These are phyloP conservation scores for Pinus taeda DNA, from an alignment of 75 land plant genomes.

Conservation along the genomic window DNA sequence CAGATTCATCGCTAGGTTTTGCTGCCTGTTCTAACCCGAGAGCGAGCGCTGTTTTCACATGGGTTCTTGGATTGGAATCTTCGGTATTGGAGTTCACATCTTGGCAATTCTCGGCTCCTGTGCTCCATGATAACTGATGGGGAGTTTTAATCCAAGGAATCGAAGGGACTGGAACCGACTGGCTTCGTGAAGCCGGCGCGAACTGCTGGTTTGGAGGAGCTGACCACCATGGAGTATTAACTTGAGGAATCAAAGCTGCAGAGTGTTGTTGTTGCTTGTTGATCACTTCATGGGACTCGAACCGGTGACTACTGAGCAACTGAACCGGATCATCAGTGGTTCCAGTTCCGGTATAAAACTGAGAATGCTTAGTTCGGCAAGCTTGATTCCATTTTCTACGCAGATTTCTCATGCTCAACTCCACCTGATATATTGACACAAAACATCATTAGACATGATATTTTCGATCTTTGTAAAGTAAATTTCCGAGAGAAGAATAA, in stretches of 20 bases:
- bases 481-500: not conserved
- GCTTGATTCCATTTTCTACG: conserved; percentile 50
- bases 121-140: conserved; percentile 7
- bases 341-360: no score
- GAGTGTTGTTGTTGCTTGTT: no score
- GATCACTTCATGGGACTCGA: not conserved
- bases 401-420: conserved; percentile 20
- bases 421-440: conserved; percentile 16
- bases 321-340: not conserved
- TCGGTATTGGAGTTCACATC: not conserved
- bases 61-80: conserved; percentile 2
- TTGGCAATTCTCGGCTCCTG: not conserved
- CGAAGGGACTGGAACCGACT: no score
- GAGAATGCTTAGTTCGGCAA: conserved; percentile 21
- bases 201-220: not conserved
- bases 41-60: conserved; percentile 39
- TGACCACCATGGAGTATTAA: no score
- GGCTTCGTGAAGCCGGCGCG: no score
- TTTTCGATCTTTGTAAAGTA: no score
- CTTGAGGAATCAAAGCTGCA: no score
- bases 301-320: not conserved
- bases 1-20: not conserved
- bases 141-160: not conserved
- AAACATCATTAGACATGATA: no score
- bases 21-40: conserved; percentile 14